These are phyloP conservation scores for Solanum pennellii DNA, from an alignment of 257 asterid genomes.

Conservation along the genomic window DNA sequence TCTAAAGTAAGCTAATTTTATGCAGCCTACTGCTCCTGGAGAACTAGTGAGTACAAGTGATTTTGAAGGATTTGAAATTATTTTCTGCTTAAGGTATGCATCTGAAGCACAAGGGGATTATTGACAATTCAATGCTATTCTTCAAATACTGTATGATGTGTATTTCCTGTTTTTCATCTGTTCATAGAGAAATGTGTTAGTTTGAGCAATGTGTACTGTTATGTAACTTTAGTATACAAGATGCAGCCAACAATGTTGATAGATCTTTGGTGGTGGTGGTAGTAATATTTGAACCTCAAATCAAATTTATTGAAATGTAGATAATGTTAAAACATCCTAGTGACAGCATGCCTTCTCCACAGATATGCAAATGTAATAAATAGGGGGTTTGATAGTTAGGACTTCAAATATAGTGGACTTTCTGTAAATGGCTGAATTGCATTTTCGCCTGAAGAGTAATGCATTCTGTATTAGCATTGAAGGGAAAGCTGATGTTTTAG, in stretches of 20 bases:
- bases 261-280: background rate
- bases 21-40: background rate
- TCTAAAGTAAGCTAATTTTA: background rate
- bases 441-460: background rate
- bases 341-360: background rate
- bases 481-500: background rate
- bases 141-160: background rate
- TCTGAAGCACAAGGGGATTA: background rate
- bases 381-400: background rate
- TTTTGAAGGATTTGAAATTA: background rate
- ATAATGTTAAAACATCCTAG: background rate
- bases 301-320: background rate
- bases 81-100: background rate
- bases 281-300: background rate
- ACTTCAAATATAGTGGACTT: background rate
- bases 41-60: background rate
- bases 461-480: background rate
- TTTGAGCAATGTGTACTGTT: background rate
- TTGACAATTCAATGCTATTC: background rate
- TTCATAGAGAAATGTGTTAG: background rate
- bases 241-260: background rate
- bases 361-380: background rate
- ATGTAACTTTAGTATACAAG: background rate
- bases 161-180: background rate
- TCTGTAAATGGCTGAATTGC: background rate